Base-by-base conservation (phyloP, 1,284 basidiomycete species). In the Trichosporon sp. region DNA sequence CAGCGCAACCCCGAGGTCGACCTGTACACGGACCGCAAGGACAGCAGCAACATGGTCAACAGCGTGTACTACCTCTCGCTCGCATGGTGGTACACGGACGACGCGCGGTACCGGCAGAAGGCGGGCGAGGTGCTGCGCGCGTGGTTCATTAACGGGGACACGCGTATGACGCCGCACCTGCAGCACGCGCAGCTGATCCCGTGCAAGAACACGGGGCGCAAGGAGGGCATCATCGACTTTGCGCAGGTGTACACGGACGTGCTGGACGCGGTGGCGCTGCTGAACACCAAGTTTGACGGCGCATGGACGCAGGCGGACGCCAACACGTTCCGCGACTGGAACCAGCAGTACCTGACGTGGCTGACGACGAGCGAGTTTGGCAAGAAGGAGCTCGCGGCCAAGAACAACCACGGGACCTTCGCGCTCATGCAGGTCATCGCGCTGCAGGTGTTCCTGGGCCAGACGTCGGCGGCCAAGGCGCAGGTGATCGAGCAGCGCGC, bases 191-290 rank as follows among this genome's bases (percentile, higher is more conserved):
- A 70, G 64, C 62, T 70, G 23, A 47, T 70, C 21, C 69, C 69
- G 3, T 70, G 69, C 66, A 42, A 44, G 31, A 56, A 62, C 60
- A 63, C 62, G 27, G 69, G 69, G 2, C 60, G 69, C 23, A 47
- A 64, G 4, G 65, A 64, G 18, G 69, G 69, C 64, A 68, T 70
- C 35, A 70, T 70, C 69, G 69, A 70, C 64, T 68, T 70, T 35
- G 42, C 69, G 8, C 69, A 70, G 69, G 64, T 68, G 60, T 68
- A 68, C 66, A 70, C 66, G 6, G 64, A 64, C 29, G 69, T 67
- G 18, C 34, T 67, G 3, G 69, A 70, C 21, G 69, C 66, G 9
- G 69, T 67, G 9, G 66, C 44, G 3, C n/a, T 70, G 9, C 66
- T 70, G 64, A 42, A 21, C 23, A 67, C 66, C 4, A 32, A 21